Evolutionary conservation across 306 rosid genomes (phyloP), one percentile per base, ranked within the genome.

Genomic region (Oxytropis ochrocephala): DNA sequence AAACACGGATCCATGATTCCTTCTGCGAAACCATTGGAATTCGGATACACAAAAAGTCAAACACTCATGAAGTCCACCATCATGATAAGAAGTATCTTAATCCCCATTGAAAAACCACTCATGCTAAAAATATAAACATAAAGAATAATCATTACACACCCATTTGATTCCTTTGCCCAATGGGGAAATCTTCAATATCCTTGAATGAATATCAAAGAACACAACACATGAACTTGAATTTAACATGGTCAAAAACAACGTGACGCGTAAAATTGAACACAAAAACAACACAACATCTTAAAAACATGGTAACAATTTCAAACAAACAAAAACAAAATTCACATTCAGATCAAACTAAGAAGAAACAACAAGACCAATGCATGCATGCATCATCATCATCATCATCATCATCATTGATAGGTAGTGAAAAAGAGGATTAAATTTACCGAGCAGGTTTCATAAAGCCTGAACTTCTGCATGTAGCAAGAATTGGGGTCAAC

Each of bases 381-480:
- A 68, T n/a, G n/a, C n/a, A n/a, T n/a, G 42, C 69, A 77, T 24
- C 29, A 24, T 1, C 29, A 24, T n/a, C n/a, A n/a, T 24, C n/a
- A n/a, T n/a, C n/a, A n/a, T n/a, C n/a, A n/a, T n/a, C 29, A 24
- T 48, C 35, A 62, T 46, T 54, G 38, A 53, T 33, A 14, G 0
- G 17, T 11, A 32, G 0, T 24, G 66, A 62, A 24, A 24, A 24
- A 18, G 27, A 58, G 49, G 10, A 53, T 43, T n/a, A 74, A 47
- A 29, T 14, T 75, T 90, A 94, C 99, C 92, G 97, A 88, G 75
- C 85, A 87, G 13, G 97, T 88, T 75, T 94, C 99, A 24, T 94
- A 91, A 54, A 94, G 99, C 77, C 87, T 91, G 88, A 94, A 94
- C 82, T 91, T 94, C 80, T 94, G 94, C 95, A 94, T 80, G 69